Evolutionary conservation across 352 stramenopile genomes (phyloP), one percentile per base, ranked within the genome.

Genomic region (Globisporangium solare): DNA sequence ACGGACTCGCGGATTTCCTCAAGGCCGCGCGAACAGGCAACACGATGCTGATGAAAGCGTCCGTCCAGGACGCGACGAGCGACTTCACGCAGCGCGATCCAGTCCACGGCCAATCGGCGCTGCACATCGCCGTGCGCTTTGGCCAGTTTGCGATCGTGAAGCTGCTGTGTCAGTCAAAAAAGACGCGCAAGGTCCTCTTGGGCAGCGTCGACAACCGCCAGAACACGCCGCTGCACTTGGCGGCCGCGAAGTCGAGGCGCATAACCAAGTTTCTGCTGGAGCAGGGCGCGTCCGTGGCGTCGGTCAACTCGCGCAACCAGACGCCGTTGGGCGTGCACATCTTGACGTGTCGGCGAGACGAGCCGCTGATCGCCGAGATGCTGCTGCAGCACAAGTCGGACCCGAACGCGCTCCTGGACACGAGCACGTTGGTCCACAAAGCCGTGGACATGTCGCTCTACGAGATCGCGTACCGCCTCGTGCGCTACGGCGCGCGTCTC

Each of bases 201-300:
- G 80, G 91, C 60, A 74, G 78, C 21, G 71, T 81, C 2, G 84
- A 94, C 68, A 74, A 74, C 40, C 77, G 84, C 17, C 52, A 79
- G 43, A 94, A 94, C 72, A 92, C 84, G 10, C 76, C 84, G 8
- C 51, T 94, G 51, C 84, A 94, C 50, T 47, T 94, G 18, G 84
- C 84, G 10, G 66, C 79, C n/a, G 84, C 82, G 27, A 90, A 90
- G 55, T 94, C 84, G 45, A 80, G 82, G 3, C 82, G 84, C 8
- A 78, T 94, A 39, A 92, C 84, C 58, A 91, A 92, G 71, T 89
- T 80, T 35, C 31, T 94, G 37, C 71, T 94, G 15, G 82, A 94
- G 52, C 68, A 90, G 6, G 76, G 74, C 22, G 85, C 85, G 1
- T 69, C 79, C 32, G 76, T 85, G 24, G 74, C 68, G 35, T 70